A percentile compares a stretch with the other conserved stretches of the same genome.
Conservation (phyloP, 345 rosid genomes). For the Rhodomyrtus tomentosa region DNA sequence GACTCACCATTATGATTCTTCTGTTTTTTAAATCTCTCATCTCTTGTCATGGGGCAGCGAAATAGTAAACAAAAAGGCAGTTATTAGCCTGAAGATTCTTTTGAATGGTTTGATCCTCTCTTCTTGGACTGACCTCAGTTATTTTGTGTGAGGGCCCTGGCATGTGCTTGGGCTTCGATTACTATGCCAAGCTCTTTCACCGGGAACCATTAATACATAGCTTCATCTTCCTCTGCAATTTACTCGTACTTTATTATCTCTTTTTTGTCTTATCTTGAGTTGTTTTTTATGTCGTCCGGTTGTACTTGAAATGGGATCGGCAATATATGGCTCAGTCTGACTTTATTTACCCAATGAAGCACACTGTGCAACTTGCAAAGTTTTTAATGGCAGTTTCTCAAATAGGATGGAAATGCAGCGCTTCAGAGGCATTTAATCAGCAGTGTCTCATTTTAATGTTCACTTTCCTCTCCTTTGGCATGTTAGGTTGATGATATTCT, state of each 20-base stretch:
- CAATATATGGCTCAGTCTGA: neutral
- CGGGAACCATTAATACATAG: neutral
- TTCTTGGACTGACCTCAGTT: neutral
- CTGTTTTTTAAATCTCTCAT: neutral
- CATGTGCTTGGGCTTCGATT: neutral
- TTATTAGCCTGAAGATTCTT: neutral
- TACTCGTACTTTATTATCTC: neutral
- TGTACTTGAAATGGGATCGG: neutral
- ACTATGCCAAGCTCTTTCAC: neutral
- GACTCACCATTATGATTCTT: neutral
- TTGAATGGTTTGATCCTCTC: neutral
- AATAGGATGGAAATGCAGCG: neutral
- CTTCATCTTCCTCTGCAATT: neutral
- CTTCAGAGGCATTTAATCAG: neutral
- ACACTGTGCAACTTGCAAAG: neutral
- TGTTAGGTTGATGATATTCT: conserved; percentile 86
- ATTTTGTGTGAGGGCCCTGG: neutral
- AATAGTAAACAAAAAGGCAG: neutral
- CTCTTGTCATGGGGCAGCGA: neutral
- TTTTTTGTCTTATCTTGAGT: neutral
- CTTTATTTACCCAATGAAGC: neutral
- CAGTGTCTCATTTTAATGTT: neutral
- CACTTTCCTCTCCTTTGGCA: neutral
- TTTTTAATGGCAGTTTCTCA: neutral
- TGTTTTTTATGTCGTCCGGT: neutral